Evolutionary conservation across 2,329 filamentous ascomycete genomes (phyloP).

Genomic region (Aspergillus sp.): DNA sequence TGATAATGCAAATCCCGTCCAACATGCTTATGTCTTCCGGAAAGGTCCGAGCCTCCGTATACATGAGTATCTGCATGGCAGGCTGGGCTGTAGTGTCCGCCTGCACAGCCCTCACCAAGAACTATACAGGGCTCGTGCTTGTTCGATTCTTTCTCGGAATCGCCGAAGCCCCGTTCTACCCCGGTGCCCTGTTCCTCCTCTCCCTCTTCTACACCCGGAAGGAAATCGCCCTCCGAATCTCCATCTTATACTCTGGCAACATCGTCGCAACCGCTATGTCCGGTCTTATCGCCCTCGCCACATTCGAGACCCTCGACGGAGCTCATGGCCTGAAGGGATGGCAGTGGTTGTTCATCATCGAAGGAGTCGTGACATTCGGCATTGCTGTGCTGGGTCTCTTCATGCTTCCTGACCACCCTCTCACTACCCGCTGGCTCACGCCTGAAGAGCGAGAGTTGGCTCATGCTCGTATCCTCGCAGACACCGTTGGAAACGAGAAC

Average conservation of each 20-base stretch:
- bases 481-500: neutral
- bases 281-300: conserved; percentile 45
- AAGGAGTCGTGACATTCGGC: too few relatives aligned
- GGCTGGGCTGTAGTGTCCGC: conserved; percentile 29
- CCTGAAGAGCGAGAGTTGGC: neutral
- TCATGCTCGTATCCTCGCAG: neutral
- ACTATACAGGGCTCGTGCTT: too few relatives aligned
- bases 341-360: neutral
- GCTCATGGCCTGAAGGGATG: neutral
- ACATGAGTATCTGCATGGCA: conserved; percentile 38
- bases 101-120: conserved; percentile 17
- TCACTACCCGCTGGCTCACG: neutral
- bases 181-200: too few relatives aligned
- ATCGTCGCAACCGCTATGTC: conserved; percentile 61
- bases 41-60: conserved; percentile 39
- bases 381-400: too few relatives aligned
- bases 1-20: conserved; percentile 17
- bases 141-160: too few relatives aligned
- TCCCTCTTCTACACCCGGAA: too few relatives aligned
- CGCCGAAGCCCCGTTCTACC: too few relatives aligned
- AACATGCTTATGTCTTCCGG: conserved; percentile 29
- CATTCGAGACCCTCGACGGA: neutral
- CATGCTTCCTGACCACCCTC: too few relatives aligned
- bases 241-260: conserved; percentile 40
- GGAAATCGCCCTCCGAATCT: too few relatives aligned